Conservation (phyloP, 495 filamentous ascomycete species). For the Annulohypoxylon maeteangense region DNA sequence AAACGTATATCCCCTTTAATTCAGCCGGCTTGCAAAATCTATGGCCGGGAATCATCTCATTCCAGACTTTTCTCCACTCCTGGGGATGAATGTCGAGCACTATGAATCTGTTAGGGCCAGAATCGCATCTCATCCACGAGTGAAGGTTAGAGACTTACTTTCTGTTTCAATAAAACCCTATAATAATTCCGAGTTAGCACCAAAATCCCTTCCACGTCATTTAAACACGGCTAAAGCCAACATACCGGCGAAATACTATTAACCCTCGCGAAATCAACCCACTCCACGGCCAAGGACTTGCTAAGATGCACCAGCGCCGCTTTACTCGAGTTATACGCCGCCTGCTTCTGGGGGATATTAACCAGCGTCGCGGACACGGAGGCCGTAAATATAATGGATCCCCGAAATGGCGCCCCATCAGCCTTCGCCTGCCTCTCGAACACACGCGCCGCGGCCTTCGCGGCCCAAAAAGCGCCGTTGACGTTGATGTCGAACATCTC, state of each 20-base stretch:
- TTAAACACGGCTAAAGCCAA: background rate
- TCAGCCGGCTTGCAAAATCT: constrained; percentile 67
- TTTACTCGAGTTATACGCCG: constrained; percentile 70
- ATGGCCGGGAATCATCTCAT: constrained; percentile 40
- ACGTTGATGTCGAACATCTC: constrained; percentile 78
- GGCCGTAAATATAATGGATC: constrained; percentile 65
- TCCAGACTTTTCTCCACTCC: constrained; percentile 42
- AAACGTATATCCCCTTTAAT: constrained; percentile 75
- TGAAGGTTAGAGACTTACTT: constrained; percentile 26
- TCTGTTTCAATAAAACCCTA: constrained; percentile 45
- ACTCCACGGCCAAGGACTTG: constrained; percentile 66
- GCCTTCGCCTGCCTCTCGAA: constrained; percentile 66
- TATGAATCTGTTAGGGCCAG: constrained; percentile 20
- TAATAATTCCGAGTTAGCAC: constrained; percentile 4
- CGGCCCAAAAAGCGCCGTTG: constrained; percentile 76
- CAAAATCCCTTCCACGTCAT: background rate
- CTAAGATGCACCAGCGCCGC: constrained; percentile 68
- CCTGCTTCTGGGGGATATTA: constrained; percentile 72
- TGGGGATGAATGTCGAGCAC: constrained; percentile 41
- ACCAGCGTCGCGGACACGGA: constrained; percentile 73
- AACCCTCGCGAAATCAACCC: constrained; percentile 63
- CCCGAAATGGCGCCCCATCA: constrained; percentile 66
- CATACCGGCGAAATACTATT: constrained; percentile 73
- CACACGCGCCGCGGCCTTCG: constrained; percentile 74
- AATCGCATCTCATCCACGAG: background rate